Base-by-base conservation (phyloP, 306 rosid genomes). In the Biancaea sappan region DNA sequence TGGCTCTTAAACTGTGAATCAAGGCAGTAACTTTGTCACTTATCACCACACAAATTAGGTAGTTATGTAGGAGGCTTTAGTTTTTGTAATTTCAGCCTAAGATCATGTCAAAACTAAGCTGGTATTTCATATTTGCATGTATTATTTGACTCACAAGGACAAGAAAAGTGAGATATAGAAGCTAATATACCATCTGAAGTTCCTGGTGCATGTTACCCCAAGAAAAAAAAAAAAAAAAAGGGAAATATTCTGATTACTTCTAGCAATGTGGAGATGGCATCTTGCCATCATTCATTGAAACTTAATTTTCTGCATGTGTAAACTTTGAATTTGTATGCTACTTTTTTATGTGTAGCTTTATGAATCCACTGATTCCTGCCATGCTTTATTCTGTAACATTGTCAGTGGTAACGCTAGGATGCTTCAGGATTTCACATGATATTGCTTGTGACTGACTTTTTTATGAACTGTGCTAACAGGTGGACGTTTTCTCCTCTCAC, bases 401-500 rank as follows among this genome's bases (percentile, higher is more conserved):
- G 46, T 37, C 72, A 38, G 14, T 13, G 31, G 22, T 67, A 37
- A 69, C 24, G 65, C 59, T 60, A 8, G 10, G 38, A 21, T 51
- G 28, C 18, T 41, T 6, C 25, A 1, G 56, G 8, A 73, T 44
- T 70, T 74, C 15, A 47, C 68, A 53, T 24, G n/a, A 41, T 25
- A 64, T 38, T 63, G 63, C 47, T 72, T 63, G 19, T 25, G 73
- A 75, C 80, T 25, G 73, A 75, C 80, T 35, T 73, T 69, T 44
- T 80, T 67, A 16, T 47, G 73, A 65, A 77, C 71, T 71, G 63
- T 31, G 43, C 81, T 60, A 61, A 77, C 93, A 92, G 98, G 87
- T 92, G 98, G 98, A 73, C 94, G 6, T 92, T 92, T 80, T 75
- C 91, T 77, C 98, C 98, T 4, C 77, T 81, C 37, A 66, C 91